These are phyloP conservation scores for Chytriomyces sp. DNA, from an alignment of 192 early-diverging fungal genomes.

Conservation along the genomic window DNA sequence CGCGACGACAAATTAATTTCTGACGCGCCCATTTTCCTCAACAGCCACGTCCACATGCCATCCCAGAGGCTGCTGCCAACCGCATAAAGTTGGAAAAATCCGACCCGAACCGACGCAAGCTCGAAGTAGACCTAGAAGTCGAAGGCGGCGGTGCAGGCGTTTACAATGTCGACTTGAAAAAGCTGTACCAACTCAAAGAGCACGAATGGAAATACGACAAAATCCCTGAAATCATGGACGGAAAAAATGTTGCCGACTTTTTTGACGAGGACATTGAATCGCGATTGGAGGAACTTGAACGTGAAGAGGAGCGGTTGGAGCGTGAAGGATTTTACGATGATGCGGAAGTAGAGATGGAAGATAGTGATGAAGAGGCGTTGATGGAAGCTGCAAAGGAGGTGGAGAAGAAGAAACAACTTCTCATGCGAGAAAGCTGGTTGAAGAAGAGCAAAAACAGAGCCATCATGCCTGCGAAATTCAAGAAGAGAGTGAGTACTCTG, in stretches of 20 bases:
- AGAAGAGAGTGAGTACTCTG: slow-evolving; percentile 41
- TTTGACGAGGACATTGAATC: slow-evolving; percentile 97
- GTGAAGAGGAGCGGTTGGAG: slow-evolving; percentile 94
- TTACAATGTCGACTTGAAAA: slow-evolving; percentile 93
- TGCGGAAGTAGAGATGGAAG: slow-evolving; percentile 68
- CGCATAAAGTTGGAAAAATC: slow-evolving; percentile 75
- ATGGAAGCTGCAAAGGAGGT: slow-evolving; percentile 78
- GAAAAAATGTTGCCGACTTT: slow-evolving; percentile 98
- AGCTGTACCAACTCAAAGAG: slow-evolving; percentile 82
- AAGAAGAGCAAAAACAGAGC: slow-evolving; percentile 83
- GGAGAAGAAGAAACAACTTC: slow-evolving; percentile 83
- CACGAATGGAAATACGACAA: slow-evolving; percentile 95
- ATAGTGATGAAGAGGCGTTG: slow-evolving; percentile 83
- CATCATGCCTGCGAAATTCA: slow-evolving; percentile 66
- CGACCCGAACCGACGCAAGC: slow-evolving; percentile 80
- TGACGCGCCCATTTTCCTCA: neutral
- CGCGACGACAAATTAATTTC: too few relatives aligned
- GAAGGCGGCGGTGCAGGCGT: slow-evolving; percentile 95
- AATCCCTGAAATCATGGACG: slow-evolving; percentile 98
- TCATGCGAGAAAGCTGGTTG: slow-evolving; percentile 75
- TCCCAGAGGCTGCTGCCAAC: slow-evolving; percentile 76
- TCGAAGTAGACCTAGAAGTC: slow-evolving; percentile 92
- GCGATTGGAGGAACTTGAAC: slow-evolving; percentile 90
- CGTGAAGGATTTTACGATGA: slow-evolving; percentile 88
- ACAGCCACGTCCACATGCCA: slow-evolving; percentile 75